Percentiles rank a stretch among this genome's conserved stretches.
These are phyloP conservation scores for Stephania cephalantha DNA, from an alignment of 164 flowering plant genomes.

Conservation along the genomic window DNA sequence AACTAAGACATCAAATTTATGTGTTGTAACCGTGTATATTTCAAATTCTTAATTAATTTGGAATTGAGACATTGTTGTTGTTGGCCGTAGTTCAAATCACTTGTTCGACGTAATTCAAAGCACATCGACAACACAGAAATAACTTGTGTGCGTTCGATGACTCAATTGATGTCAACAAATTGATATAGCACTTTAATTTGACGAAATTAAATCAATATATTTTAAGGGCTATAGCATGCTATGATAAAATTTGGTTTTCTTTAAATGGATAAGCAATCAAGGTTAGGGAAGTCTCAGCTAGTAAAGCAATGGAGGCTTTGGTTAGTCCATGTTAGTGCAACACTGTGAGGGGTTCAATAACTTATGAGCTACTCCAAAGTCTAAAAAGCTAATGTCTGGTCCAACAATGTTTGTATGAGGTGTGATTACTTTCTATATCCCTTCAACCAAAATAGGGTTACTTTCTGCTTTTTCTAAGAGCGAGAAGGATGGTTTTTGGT, in stretches of 20 bases:
- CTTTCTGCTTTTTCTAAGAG: not conserved
- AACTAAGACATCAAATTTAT: no score
- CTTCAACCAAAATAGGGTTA: not conserved
- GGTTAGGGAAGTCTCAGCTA: not conserved
- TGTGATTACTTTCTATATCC: conserved; percentile 1
- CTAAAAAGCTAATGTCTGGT: not conserved
- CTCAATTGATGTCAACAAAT: no score
- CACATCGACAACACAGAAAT: no score
- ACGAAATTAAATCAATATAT: not conserved
- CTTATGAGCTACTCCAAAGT: not conserved
- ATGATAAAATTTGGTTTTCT: not conserved
- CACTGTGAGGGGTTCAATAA: not conserved
- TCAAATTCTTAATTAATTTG: no score
- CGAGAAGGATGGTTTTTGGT: not conserved
- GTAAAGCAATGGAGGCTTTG: not conserved
- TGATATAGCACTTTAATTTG: no score
- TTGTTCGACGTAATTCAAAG: no score
- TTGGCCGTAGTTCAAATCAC: no score
- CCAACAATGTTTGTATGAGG: not conserved
- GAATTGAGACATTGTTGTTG: no score
- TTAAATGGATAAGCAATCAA: not conserved
- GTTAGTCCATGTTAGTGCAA: not conserved
- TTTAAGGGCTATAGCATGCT: not conserved
- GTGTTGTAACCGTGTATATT: no score
- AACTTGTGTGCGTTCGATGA: no score